Conservation (phyloP, 306 rosid species). For the Hippophae gyantsensis region DNA sequence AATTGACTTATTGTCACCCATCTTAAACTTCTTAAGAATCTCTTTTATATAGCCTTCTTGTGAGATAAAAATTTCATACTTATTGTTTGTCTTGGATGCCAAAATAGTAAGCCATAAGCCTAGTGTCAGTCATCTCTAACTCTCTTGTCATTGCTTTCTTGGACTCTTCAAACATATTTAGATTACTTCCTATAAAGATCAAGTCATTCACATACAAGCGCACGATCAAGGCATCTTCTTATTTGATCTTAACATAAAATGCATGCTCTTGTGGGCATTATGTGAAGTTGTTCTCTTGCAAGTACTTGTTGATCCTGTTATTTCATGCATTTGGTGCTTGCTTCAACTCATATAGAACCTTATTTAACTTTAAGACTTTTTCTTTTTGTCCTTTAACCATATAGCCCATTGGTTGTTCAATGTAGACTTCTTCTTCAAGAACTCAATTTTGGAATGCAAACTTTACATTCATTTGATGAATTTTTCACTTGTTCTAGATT, state of each 20-base stretch:
- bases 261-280: too few species aligned
- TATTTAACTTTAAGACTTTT: neutral
- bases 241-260: too few species aligned
- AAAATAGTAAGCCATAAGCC: neutral
- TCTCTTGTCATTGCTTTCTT: too few species aligned
- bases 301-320: neutral
- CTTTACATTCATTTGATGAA: too few species aligned
- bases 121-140: neutral
- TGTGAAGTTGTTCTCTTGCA: neutral
- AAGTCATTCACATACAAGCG: too few species aligned
- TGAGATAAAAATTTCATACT: neutral
- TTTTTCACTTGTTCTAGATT: constrained; percentile 5
- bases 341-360: neutral
- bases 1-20: neutral
- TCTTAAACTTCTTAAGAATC: neutral
- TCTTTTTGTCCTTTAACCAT: neutral
- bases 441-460: too few species aligned
- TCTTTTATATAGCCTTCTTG: neutral
- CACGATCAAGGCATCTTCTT: too few species aligned
- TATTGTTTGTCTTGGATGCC: too few species aligned
- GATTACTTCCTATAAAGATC: too few species aligned
- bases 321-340: neutral
- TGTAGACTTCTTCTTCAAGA: too few species aligned
- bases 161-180: too few species aligned
- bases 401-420: neutral